Conservation (phyloP, 2,329 filamentous ascomycete species). For the Lizonia empirigonia region DNA sequence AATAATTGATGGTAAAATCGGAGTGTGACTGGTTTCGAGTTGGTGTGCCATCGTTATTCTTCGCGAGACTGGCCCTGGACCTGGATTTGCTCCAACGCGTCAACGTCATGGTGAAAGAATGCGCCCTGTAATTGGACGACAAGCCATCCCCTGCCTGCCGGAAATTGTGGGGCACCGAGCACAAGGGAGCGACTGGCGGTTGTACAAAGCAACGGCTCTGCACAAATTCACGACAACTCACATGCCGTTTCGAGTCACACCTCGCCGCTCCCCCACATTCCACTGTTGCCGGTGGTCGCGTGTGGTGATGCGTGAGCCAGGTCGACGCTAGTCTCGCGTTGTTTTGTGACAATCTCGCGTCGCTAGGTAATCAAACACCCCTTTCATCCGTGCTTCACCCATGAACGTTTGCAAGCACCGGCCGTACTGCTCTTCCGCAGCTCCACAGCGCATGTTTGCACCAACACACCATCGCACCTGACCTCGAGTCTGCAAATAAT, state of each 20-base stretch:
- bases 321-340: conserved; percentile 34
- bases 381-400: conserved; percentile 30
- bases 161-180: conserved; percentile 3
- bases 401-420: conserved; percentile 18
- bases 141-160: not conserved
- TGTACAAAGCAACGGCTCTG: not conserved
- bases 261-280: not conserved
- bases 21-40: not conserved
- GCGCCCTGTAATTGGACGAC: conserved; percentile 7
- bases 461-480: conserved; percentile 5
- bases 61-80: not conserved
- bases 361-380: conserved; percentile 35
- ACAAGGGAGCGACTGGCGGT: conserved; percentile 1
- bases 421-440: conserved; percentile 17
- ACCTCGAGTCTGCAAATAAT: conserved; percentile 20
- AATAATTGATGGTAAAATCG: not conserved
- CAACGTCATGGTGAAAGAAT: conserved; percentile 24
- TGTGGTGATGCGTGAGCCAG: conserved; percentile 12
- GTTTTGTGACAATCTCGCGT: conserved; percentile 35
- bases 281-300: conserved; percentile 7
- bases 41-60: not conserved
- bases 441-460: conserved; percentile 13
- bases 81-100: not conserved
- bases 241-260: not conserved
- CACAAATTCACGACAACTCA: not conserved